Evolutionary conservation across 306 rosid genomes (phyloP).

Genomic region (Pterocarpus santalinus): DNA sequence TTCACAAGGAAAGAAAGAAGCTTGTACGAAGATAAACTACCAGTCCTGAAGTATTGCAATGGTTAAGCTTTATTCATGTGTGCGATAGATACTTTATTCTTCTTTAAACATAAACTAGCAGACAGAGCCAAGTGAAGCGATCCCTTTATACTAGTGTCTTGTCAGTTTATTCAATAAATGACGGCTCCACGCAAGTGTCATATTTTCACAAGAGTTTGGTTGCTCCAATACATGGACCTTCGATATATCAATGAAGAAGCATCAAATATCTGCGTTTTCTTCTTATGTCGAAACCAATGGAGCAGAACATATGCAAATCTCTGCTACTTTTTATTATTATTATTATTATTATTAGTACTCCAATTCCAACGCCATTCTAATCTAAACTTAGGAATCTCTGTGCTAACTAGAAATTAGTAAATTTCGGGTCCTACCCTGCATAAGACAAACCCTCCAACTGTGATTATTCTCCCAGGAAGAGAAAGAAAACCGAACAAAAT

Average conservation of each 20-base stretch:
- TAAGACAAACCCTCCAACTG: slow-evolving; percentile 34
- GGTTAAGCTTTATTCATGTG: slow-evolving; percentile 28
- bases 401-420: neutral
- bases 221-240: neutral
- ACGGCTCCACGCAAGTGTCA: neutral
- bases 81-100: slow-evolving; percentile 19
- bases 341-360: slow-evolving; percentile 3
- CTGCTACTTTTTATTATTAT: neutral
- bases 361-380: neutral
- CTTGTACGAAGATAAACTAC: neutral
- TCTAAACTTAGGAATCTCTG: slow-evolving; percentile 37
- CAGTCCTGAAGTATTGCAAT: neutral
- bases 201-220: slow-evolving; percentile 11
- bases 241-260: neutral
- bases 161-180: slow-evolving; percentile 29
- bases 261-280: slow-evolving; percentile 20
- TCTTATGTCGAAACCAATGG: slow-evolving; percentile 6
- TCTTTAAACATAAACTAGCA: slow-evolving; percentile 4
- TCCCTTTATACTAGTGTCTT: neutral
- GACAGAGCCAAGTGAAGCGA: slow-evolving; percentile 26
- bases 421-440: slow-evolving; percentile 28
- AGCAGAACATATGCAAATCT: slow-evolving; percentile 32
- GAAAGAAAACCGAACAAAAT: too few relatives aligned
- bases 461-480: slow-evolving; percentile 25
- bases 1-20: neutral